These are phyloP conservation scores for Colletotrichum truncatum DNA, from an alignment of 2,329 filamentous ascomycete species.

Conservation along the genomic window DNA sequence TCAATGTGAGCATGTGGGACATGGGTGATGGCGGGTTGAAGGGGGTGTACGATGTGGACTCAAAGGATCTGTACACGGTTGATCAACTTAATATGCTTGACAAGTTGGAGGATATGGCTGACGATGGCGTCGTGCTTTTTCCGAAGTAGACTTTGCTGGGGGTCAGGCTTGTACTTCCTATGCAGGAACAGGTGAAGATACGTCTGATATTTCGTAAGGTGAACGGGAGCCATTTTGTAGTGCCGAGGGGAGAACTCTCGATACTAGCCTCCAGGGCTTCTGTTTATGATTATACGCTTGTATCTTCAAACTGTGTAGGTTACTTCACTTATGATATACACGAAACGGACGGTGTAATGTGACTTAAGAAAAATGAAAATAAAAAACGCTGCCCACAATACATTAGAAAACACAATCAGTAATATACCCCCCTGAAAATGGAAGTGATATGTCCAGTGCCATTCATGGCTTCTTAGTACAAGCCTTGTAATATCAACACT, in stretches of 20 bases:
- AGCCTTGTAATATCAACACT: too few relatives aligned
- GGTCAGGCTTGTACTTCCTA: background rate
- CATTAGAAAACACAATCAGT: too few relatives aligned
- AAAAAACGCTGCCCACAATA: too few relatives aligned
- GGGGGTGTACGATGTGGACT: background rate
- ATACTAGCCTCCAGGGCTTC: too few relatives aligned
- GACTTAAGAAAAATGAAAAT: too few relatives aligned
- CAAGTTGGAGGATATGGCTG: background rate
- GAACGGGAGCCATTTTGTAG: background rate
- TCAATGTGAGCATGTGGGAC: background rate
- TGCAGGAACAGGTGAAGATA: accelerated
- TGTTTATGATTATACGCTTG: too few relatives aligned
- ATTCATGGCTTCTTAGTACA: too few relatives aligned
- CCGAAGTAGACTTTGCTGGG: background rate
- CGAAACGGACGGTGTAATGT: too few relatives aligned
- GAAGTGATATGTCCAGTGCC: too few relatives aligned
- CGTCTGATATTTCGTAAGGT: background rate
- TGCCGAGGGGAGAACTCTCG: background rate
- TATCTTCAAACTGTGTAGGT: too few relatives aligned
- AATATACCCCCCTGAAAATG: too few relatives aligned
- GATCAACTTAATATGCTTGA: background rate
- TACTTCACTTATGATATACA: too few relatives aligned
- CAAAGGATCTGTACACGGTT: background rate
- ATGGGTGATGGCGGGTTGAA: background rate
- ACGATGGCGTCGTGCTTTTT: background rate